A percentile compares a stretch with the other conserved stretches of the same genome.
Conservation (phyloP, 768 basidiomycete genomes). For the Trametes meyenii region DNA sequence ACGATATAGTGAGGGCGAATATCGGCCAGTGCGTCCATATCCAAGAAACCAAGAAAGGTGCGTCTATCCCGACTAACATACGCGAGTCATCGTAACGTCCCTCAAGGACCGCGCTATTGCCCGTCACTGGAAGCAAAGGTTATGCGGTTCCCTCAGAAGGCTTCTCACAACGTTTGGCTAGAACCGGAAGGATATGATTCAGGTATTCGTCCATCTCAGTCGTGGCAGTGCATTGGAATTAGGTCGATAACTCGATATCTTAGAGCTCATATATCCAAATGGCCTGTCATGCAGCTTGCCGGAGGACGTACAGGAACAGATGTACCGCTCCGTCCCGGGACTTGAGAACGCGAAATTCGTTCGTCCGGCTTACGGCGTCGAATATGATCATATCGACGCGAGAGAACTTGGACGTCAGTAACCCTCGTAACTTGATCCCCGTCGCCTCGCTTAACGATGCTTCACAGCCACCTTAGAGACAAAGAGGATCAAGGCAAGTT, state of each 20-base stretch:
- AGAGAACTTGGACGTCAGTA: constrained; percentile 72
- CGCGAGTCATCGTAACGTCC: background rate
- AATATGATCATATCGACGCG: constrained; percentile 91
- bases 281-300: constrained; percentile 89
- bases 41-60: constrained; percentile 86
- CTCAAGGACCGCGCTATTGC: constrained; percentile 84
- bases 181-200: constrained; percentile 94
- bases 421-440: no score
- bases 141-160: constrained; percentile 72
- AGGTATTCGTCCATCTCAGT: constrained; percentile 42
- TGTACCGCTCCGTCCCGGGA: constrained; percentile 85
- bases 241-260: background rate
- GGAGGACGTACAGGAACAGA: constrained; percentile 78
- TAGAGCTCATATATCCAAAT: constrained; percentile 88
- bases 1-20: constrained; percentile 73
- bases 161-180: constrained; percentile 78
- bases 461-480: constrained; percentile 78
- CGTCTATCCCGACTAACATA: background rate
- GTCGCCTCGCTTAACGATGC: background rate
- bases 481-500: constrained; percentile 68
- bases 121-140: constrained; percentile 91
- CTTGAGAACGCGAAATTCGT: constrained; percentile 85
- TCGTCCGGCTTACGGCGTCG: constrained; percentile 87
- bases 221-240: background rate
- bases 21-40: constrained; percentile 83